Conservation (phyloP, 495 filamentous ascomycete species). For the Xylaria venustula region DNA sequence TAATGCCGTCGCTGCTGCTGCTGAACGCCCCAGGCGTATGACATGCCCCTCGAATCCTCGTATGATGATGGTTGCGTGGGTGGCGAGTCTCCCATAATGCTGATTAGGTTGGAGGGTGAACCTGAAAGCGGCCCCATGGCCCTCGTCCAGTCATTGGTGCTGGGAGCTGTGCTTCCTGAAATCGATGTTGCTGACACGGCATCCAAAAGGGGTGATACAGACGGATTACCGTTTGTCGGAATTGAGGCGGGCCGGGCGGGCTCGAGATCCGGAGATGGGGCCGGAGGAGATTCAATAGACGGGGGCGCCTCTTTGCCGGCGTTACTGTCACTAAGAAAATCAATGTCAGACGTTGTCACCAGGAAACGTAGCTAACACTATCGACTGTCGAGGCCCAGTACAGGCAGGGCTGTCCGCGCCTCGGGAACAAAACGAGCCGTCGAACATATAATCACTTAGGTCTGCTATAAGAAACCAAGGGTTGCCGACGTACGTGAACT, state of each 20-base stretch:
- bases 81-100: constrained; percentile 52
- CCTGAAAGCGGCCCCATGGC: constrained; percentile 47
- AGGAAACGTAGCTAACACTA: background rate
- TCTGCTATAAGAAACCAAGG: background rate
- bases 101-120: constrained; percentile 56
- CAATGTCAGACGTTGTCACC: constrained; percentile 11
- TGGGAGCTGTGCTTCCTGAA: constrained; percentile 46
- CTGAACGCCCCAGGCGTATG: constrained; percentile 42
- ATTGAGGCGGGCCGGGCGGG: constrained; percentile 34
- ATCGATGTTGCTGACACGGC: constrained; percentile 44
- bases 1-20: constrained; percentile 34
- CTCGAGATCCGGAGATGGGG: constrained; percentile 42
- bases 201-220: constrained; percentile 42
- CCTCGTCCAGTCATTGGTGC: constrained; percentile 53
- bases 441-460: background rate
- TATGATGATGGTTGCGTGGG: constrained; percentile 55
- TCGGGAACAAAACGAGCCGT: background rate
- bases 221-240: constrained; percentile 35
- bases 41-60: constrained; percentile 44
- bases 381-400: background rate
- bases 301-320: constrained; percentile 34
- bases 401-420: background rate
- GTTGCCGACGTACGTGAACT: constrained; percentile 43
- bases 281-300: constrained; percentile 38
- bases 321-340: constrained; percentile 28